Conservation (phyloP, 768 basidiomycete species). For the Pulveroboletus sp. region DNA sequence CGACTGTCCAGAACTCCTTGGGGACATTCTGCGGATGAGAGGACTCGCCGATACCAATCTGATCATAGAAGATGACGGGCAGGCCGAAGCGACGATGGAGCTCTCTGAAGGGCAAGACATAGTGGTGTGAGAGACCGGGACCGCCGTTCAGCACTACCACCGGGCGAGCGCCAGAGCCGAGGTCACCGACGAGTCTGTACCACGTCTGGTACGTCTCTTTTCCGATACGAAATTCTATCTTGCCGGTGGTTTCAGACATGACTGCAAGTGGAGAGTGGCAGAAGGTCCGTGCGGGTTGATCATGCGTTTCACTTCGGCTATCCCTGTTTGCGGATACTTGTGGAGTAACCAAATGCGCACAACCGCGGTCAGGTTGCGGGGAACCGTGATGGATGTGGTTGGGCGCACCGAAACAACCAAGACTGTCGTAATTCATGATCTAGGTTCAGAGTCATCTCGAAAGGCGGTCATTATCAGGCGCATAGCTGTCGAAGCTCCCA, state of each 20-base stretch:
- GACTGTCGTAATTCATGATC: too few relatives aligned
- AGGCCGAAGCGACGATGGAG: constrained; percentile 27
- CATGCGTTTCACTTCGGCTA: too few relatives aligned
- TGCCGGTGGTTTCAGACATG: constrained; percentile 23
- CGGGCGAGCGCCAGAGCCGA: constrained; percentile 30
- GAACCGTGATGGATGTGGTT: too few relatives aligned
- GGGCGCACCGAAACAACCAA: too few relatives aligned
- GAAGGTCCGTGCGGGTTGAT: too few relatives aligned
- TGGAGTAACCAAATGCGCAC: too few relatives aligned
- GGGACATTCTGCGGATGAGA: constrained; percentile 32
- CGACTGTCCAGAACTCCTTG: not conserved
- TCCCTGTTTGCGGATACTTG: too few relatives aligned
- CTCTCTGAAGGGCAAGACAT: constrained; percentile 35
- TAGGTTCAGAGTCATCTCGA: too few relatives aligned
- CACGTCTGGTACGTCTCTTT: constrained; percentile 36
- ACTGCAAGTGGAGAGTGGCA: too few relatives aligned
- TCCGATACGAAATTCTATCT: constrained; percentile 16
- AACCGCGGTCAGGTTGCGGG: too few relatives aligned
- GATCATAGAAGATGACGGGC: constrained; percentile 47
- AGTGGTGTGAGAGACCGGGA: constrained; percentile 36
- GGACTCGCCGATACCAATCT: constrained; percentile 43
- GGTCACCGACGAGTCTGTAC: constrained; percentile 41
- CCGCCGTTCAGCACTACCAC: constrained; percentile 17
- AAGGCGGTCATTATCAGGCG: too few relatives aligned
- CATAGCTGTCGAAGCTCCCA: too few relatives aligned